Evolutionary conservation across 495 filamentous ascomycete genomes (phyloP).

Genomic region (Amphirosellinia nigrospora): DNA sequence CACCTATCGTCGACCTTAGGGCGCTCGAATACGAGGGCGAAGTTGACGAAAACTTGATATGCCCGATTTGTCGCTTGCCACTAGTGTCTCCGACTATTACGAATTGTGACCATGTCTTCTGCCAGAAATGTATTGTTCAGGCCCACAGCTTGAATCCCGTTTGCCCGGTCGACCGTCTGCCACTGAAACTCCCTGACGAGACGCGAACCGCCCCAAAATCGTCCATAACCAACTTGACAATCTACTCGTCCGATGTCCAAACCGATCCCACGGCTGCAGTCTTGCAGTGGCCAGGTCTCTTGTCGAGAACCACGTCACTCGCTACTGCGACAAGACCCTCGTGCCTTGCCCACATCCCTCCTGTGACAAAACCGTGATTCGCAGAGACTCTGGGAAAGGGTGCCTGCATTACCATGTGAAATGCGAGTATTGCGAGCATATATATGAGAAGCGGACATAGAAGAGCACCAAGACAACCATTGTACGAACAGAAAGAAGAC

Average conservation of each 20-base stretch:
- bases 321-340: slow-evolving; percentile 71
- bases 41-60: slow-evolving; percentile 80
- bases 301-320: slow-evolving; percentile 74
- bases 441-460: slow-evolving; percentile 45
- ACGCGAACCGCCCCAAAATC: slow-evolving; percentile 45
- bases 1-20: slow-evolving; percentile 62
- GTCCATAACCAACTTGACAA: slow-evolving; percentile 73
- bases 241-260: slow-evolving; percentile 75
- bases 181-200: slow-evolving; percentile 40
- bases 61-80: slow-evolving; percentile 80
- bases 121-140: slow-evolving; percentile 69
- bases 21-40: slow-evolving; percentile 70
- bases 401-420: slow-evolving; percentile 54
- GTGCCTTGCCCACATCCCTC: slow-evolving; percentile 65
- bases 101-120: slow-evolving; percentile 74
- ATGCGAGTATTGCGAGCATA: slow-evolving; percentile 55
- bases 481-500: slow-evolving; percentile 44
- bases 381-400: slow-evolving; percentile 45
- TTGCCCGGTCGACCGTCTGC: slow-evolving; percentile 60
- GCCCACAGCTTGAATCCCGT: slow-evolving; percentile 56
- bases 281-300: slow-evolving; percentile 67
- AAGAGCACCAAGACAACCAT: slow-evolving; percentile 46
- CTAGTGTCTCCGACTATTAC: slow-evolving; percentile 75
- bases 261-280: slow-evolving; percentile 65
- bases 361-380: slow-evolving; percentile 49